Evolutionary conservation across 352 stramenopile species (phyloP), one percentile per base, ranked within the genome.

Genomic region (Phytopythium kandeliae): DNA sequence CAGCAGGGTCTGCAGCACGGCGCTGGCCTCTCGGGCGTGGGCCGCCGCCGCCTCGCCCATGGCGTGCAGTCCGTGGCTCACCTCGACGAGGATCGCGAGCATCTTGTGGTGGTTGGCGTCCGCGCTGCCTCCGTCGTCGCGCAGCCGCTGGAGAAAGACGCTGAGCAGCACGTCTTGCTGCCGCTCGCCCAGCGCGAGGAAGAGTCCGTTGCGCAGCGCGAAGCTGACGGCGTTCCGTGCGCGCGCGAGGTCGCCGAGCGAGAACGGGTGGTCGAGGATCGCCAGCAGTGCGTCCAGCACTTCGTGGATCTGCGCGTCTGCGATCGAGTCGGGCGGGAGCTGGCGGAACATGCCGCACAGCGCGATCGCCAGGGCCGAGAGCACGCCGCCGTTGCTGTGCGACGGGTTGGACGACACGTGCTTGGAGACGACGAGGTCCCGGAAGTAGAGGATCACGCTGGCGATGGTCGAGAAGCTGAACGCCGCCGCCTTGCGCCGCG

Each of bases 221-320:
- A 79, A 93, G 30, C 80, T 72, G 26, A 91, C 73, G 12, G 78
- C 69, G 41, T 92, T 95, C n/a, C 82, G 69, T 1, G 82, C 80
- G n/a, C 85, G 67, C 0, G 83, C 86, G 40, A 92, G 59, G 37
- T 93, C 78, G 37, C 72, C 65, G 22, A 92, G 67, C 28, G 72
- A 72, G 11, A 95, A 86, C 25, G 78, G 64, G 40, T 87, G 63
- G 28, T 95, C 85, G 17, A 95, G 67, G 44, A 91, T 81, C 19
- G 57, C 65, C 44, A 92, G 42, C 5, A 73, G 65, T 5, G 82
- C 68, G 47, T 87, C 70, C 42, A 93, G 56, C 10, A 92, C 74
- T n/a, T 85, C 78, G 15, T 58, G 62, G 24, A 93, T 71, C 49
- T 89, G 74, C 5, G 65, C 51, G 17, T 92, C 81, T 0, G 66